Base-by-base conservation (phyloP, 2,329 filamentous ascomycete species). In the Cytospora leucostoma region DNA sequence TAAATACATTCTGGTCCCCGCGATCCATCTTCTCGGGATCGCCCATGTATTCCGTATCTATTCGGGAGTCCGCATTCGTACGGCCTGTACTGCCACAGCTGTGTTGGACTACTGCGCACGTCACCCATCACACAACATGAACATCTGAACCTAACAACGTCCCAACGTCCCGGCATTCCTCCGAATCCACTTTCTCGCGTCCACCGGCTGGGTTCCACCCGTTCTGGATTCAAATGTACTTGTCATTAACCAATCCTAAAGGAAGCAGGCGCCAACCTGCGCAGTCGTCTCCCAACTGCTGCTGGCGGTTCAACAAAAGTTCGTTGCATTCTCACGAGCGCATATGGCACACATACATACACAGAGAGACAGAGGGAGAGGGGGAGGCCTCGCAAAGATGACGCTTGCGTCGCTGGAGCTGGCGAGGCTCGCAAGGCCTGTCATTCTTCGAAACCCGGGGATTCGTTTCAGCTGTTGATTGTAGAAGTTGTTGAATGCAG, bases 191-290 rank as follows among this genome's bases (percentile, higher is more conserved):
- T 40, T 49, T 10, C 10, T n/a, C 27, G 58, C 47, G 54, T 34
- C 32, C 51, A 51, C 58, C 44, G 51, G 50, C 47, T 35, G 40
- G 37, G 50, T 38, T 60, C 47, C 50, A 60, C 47, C 37, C 47
- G 51, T 55, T 61, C 55, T 61, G 38, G 58, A 55, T 55, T 49
- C 7, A 10, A 27, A 27, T 27, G 27, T 27, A 27, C 27, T 27
- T 49, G 50, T 61, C 51, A 40, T 52, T 55, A 12, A 19, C 58
- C 44, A 40, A 55, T 55, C 58, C 57, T 21, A 49, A 32, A 55
- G 38, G 38, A 49, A 55, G 38, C 51, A 61, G 51, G 58, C 51
- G n/a, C 54, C 58, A 55, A 59, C 57, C 21, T 33, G 27, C 27
- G 5, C n/a, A 34, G 19, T 17, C 37, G 27, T 50, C 51, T 35